These are phyloP conservation scores for Elongisporangium undulatum DNA, from an alignment of 352 stramenopile species.

Conservation along the genomic window DNA sequence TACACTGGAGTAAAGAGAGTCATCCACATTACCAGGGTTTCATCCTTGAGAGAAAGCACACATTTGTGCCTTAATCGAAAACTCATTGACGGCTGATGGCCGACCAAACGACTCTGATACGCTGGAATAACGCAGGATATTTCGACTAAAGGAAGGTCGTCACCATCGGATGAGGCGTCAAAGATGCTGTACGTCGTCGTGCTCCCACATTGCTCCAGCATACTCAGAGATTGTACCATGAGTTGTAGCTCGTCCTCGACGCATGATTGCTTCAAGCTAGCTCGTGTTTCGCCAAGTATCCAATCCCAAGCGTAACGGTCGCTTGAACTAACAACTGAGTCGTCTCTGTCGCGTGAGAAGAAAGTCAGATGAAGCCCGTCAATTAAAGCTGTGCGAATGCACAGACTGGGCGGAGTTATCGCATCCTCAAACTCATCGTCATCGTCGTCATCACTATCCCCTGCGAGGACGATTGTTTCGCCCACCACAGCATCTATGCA, in stretches of 20 bases:
- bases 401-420: slow-evolving; percentile 80
- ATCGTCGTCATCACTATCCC: slow-evolving; percentile 64
- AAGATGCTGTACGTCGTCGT: slow-evolving; percentile 38
- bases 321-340: slow-evolving; percentile 6
- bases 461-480: slow-evolving; percentile 31
- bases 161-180: slow-evolving; percentile 13
- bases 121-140: slow-evolving; percentile 70
- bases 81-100: slow-evolving; percentile 57
- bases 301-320: slow-evolving; percentile 44
- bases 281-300: slow-evolving; percentile 41
- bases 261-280: slow-evolving; percentile 74
- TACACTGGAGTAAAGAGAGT: slow-evolving; percentile 66
- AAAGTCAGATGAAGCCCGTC: slow-evolving; percentile 53
- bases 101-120: slow-evolving; percentile 77
- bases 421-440: slow-evolving; percentile 86
- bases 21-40: slow-evolving; percentile 76
- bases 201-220: slow-evolving; percentile 41
- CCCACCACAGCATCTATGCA: slow-evolving; percentile 62
- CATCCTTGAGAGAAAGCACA: slow-evolving; percentile 62
- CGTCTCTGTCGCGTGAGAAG: slow-evolving; percentile 26
- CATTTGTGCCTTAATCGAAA: slow-evolving; percentile 44
- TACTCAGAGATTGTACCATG: slow-evolving; percentile 42
- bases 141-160: slow-evolving; percentile 24
- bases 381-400: slow-evolving; percentile 33
- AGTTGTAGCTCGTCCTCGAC: slow-evolving; percentile 81